Percentiles rank a stretch among this genome's conserved stretches.
phyloP scores from a whole-genome alignment of 1,284 basidiomycete genomes.

The Irpex lacteus region DNA sequence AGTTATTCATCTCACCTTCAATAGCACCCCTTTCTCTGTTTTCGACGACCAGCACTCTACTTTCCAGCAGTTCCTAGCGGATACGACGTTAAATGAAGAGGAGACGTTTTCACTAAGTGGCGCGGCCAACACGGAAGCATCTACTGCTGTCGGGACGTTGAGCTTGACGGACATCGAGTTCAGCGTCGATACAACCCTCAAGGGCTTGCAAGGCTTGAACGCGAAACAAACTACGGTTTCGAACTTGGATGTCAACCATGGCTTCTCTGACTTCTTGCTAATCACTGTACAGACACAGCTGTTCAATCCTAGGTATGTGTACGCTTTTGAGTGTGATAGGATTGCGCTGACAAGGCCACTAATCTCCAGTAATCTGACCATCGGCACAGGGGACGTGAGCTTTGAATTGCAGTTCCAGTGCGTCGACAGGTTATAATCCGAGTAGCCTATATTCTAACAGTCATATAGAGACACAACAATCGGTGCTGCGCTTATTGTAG shows the following conservation, averaged over 20 bases:
- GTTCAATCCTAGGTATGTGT: slow-evolving; percentile 58
- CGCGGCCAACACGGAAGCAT: slow-evolving; percentile 54
- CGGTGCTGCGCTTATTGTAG: slow-evolving; percentile 59
- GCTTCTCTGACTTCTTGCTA: slow-evolving; percentile 65
- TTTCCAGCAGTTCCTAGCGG: slow-evolving; percentile 69
- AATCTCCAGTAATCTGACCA: slow-evolving; percentile 60
- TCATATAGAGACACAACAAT: slow-evolving; percentile 57
- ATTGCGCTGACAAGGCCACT: neutral
- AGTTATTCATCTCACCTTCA: slow-evolving; percentile 63
- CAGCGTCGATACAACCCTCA: slow-evolving; percentile 58
- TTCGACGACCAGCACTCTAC: slow-evolving; percentile 47
- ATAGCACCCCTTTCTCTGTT: slow-evolving; percentile 59
- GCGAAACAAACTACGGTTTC: slow-evolving; percentile 57
- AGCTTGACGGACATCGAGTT: slow-evolving; percentile 61
- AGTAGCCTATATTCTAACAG: slow-evolving; percentile 42
- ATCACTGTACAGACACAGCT: slow-evolving; percentile 63
- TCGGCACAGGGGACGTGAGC: slow-evolving; percentile 65
- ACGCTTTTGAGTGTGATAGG: too few relatives aligned
- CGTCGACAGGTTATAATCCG: neutral
- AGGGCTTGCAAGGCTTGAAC: slow-evolving; percentile 68
- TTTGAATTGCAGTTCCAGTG: neutral
- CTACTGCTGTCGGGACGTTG: slow-evolving; percentile 74
- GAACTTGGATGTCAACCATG: slow-evolving; percentile 68
- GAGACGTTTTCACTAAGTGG: slow-evolving; percentile 60
- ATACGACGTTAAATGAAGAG: slow-evolving; percentile 51